A percentile compares a stretch with the other conserved stretches of the same genome.
phyloP scores from a whole-genome alignment of 345 rosid species.

The Citrus unshiu region DNA sequence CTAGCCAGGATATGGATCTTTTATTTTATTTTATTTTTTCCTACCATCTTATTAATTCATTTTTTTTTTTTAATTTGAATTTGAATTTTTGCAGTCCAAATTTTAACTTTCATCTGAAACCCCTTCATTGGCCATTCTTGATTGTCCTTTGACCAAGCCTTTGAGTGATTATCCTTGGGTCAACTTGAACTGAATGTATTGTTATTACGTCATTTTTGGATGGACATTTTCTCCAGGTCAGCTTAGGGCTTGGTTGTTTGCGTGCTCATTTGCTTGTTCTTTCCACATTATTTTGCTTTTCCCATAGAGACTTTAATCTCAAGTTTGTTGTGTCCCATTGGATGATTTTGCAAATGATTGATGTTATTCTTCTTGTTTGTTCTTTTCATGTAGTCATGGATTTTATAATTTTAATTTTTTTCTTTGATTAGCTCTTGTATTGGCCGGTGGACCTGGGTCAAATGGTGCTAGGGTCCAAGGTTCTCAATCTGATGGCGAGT shows the following conservation, averaged over 20 bases:
- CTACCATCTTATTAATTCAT: background rate
- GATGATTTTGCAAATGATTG: background rate
- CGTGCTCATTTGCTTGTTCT: background rate
- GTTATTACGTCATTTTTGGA: too few species aligned
- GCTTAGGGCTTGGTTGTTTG: background rate
- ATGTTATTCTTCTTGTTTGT: background rate
- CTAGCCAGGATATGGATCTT: background rate
- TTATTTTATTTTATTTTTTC: background rate
- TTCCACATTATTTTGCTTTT: background rate
- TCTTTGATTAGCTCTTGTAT: conserved; percentile 52
- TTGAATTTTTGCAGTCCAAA: background rate
- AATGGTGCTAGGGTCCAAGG: conserved; percentile 59
- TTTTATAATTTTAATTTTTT: conserved; percentile 8
- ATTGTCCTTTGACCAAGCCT: background rate
- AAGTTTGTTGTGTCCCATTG: background rate
- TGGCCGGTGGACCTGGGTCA: conserved; percentile 80
- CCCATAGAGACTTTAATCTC: background rate
- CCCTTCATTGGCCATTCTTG: background rate
- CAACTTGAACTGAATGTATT: background rate
- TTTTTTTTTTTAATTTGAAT: background rate
- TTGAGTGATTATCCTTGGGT: background rate
- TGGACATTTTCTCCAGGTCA: background rate
- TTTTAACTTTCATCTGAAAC: background rate
- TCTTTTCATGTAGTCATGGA: conserved; percentile 17
- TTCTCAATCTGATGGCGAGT: conserved; percentile 64